These are phyloP conservation scores for Trametes sanguinea DNA, from an alignment of 768 basidiomycete genomes.

Conservation along the genomic window DNA sequence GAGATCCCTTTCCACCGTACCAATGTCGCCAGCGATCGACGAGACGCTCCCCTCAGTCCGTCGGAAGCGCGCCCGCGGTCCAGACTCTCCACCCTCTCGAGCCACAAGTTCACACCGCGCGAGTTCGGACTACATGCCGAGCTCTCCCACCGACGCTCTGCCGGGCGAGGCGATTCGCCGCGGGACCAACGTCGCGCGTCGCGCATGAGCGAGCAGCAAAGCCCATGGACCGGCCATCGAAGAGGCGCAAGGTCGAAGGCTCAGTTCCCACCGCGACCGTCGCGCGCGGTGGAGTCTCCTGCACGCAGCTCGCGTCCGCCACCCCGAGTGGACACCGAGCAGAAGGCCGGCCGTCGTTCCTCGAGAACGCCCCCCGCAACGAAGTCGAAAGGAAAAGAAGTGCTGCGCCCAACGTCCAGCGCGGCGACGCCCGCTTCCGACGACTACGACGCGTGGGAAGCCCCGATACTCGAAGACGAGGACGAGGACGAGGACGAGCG, in stretches of 20 bases:
- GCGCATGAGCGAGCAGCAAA: slow-evolving; percentile 7
- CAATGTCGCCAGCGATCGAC: background rate
- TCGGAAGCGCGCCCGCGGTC: background rate
- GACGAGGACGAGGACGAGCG: background rate
- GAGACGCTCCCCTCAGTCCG: background rate
- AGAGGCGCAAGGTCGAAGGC: slow-evolving; percentile 5
- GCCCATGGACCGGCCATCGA: slow-evolving; percentile 9
- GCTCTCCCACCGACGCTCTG: slow-evolving; percentile 14
- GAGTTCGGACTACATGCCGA: slow-evolving; percentile 4
- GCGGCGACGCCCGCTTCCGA: background rate
- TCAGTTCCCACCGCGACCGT: background rate
- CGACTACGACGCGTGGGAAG: slow-evolving; percentile 22
- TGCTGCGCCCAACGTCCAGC: background rate
- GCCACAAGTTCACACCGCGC: background rate
- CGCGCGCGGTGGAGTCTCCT: background rate
- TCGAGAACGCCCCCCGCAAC: background rate
- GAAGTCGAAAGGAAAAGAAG: background rate
- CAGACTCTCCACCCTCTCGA: background rate
- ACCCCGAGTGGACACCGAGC: too few species aligned
- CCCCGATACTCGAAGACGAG: background rate
- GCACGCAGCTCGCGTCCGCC: background rate
- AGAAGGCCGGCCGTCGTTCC: too few species aligned
- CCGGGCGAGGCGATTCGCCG: background rate
- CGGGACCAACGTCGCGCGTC: slow-evolving; percentile 1
- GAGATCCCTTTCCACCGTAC: background rate